These are phyloP conservation scores for Macrophomina pseudophaseolina DNA, from an alignment of 2,329 filamentous ascomycete species.

Conservation along the genomic window DNA sequence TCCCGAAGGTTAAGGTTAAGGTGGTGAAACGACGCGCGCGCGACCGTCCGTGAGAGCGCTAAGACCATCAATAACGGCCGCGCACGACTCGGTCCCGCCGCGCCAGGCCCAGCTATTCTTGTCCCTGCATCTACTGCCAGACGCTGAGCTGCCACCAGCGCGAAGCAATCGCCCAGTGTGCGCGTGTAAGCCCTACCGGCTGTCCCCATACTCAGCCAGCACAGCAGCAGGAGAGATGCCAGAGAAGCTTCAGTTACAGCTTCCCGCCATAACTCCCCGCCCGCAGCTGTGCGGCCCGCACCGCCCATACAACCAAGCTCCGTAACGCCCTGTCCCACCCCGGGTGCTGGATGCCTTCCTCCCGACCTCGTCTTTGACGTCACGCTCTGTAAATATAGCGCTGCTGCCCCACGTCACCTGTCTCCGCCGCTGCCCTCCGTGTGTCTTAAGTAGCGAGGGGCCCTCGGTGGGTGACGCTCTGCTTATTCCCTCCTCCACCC, in stretches of 20 bases:
- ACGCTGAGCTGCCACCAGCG: constrained; percentile 17
- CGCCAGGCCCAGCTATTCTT: not conserved
- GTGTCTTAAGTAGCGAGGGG: not conserved
- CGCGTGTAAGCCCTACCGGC: constrained; percentile 12
- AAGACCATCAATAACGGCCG: constrained; percentile 15
- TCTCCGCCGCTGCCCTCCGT: not conserved
- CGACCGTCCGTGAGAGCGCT: constrained; percentile 15
- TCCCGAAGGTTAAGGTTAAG: not conserved
- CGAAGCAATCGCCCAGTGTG: not conserved
- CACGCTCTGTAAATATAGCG: not conserved
- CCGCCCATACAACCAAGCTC: constrained; percentile 5
- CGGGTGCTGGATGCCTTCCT: not conserved
- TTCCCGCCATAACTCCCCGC: not conserved
- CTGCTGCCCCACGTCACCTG: constrained; percentile 7
- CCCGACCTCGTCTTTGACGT: not conserved
- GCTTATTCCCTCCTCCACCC: not conserved
- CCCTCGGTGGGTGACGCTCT: not conserved
- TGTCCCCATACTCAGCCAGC: constrained; percentile 9
- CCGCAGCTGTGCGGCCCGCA: not conserved
- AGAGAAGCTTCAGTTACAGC: not conserved
- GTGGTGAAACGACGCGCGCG: constrained; percentile 18
- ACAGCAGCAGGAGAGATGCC: not conserved
- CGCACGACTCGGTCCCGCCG: not conserved
- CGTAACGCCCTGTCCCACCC: not conserved
- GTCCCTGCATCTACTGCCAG: not conserved